These are phyloP conservation scores for Lizanozyma gosingica DNA, from an alignment of 1,139 yeast genomes.

Conservation along the genomic window DNA sequence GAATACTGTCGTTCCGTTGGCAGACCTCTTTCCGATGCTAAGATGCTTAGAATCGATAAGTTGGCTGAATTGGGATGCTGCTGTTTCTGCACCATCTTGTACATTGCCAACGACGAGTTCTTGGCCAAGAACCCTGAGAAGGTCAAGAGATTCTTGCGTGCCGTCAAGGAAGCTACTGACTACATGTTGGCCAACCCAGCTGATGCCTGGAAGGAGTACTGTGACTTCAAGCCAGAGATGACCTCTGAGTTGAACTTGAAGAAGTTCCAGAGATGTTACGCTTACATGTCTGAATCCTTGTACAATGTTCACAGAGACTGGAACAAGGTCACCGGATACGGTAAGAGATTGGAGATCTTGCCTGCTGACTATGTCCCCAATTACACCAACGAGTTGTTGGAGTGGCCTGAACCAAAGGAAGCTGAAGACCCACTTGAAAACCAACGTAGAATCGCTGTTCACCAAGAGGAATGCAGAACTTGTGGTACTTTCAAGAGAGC, in stretches of 20 bases:
- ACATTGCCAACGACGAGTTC: slow-evolving; percentile 45
- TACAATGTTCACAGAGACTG: slow-evolving; percentile 50
- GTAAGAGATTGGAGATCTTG: slow-evolving; percentile 44
- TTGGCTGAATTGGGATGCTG: slow-evolving; percentile 53
- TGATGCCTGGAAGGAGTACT: slow-evolving; percentile 39
- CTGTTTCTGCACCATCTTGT: slow-evolving; percentile 50
- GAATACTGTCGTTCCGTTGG: slow-evolving; percentile 39
- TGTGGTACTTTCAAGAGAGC: slow-evolving; percentile 45
- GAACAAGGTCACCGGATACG: slow-evolving; percentile 47
- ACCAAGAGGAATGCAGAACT: slow-evolving; percentile 38
- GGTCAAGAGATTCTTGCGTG: slow-evolving; percentile 35
- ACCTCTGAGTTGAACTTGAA: slow-evolving; percentile 30
- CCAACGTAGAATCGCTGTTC: slow-evolving; percentile 37
- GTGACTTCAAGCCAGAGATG: slow-evolving; percentile 42
- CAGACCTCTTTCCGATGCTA: slow-evolving; percentile 38
- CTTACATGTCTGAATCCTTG: slow-evolving; percentile 44
- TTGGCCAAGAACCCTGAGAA: slow-evolving; percentile 42
- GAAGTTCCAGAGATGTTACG: slow-evolving; percentile 46
- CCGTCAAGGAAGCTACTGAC: slow-evolving; percentile 44
- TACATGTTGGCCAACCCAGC: slow-evolving; percentile 34
- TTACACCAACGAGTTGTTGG: slow-evolving; percentile 41
- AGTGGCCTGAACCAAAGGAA: slow-evolving; percentile 43
- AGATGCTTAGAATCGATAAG: slow-evolving; percentile 48
- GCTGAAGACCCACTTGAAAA: slow-evolving; percentile 37
- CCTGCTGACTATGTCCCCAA: slow-evolving; percentile 42